These are phyloP conservation scores for Marasmius fiardii DNA, from an alignment of 1,284 basidiomycete species.

Conservation along the genomic window DNA sequence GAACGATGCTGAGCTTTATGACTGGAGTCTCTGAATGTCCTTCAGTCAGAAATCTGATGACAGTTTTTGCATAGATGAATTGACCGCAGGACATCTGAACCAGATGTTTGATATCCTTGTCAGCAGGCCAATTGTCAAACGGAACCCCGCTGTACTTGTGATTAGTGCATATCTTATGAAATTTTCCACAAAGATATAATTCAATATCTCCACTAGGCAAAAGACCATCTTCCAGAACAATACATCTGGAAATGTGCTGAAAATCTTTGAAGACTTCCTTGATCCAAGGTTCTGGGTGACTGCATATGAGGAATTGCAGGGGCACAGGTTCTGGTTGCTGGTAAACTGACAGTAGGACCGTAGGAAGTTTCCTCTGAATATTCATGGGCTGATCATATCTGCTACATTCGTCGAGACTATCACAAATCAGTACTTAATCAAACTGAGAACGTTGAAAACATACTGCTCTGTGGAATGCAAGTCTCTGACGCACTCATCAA, in stretches of 20 bases:
- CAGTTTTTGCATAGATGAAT: constrained; percentile 23
- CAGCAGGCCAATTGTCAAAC: constrained; percentile 18
- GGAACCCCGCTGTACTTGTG: neutral
- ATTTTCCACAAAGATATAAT: neutral
- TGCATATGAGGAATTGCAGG: constrained; percentile 24
- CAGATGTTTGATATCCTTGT: constrained; percentile 16
- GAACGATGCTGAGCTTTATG: constrained; percentile 19
- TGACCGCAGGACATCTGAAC: constrained; percentile 21
- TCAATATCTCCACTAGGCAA: neutral
- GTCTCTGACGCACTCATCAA: too few species aligned
- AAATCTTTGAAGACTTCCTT: constrained; percentile 15
- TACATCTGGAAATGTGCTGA: neutral
- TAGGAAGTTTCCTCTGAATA: too few species aligned
- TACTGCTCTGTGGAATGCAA: too few species aligned
- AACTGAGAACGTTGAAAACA: too few species aligned
- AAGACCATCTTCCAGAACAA: neutral
- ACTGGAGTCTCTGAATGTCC: constrained; percentile 19
- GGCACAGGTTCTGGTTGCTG: too few species aligned
- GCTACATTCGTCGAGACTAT: too few species aligned
- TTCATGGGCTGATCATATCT: too few species aligned
- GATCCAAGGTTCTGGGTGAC: constrained; percentile 23
- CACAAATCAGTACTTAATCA: too few species aligned
- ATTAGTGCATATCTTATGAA: neutral
- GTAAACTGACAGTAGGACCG: too few species aligned
- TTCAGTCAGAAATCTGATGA: constrained; percentile 22